Evolutionary conservation across 805 yeast genomes (phyloP).

Genomic region (Jamesozyma spencerorum): DNA sequence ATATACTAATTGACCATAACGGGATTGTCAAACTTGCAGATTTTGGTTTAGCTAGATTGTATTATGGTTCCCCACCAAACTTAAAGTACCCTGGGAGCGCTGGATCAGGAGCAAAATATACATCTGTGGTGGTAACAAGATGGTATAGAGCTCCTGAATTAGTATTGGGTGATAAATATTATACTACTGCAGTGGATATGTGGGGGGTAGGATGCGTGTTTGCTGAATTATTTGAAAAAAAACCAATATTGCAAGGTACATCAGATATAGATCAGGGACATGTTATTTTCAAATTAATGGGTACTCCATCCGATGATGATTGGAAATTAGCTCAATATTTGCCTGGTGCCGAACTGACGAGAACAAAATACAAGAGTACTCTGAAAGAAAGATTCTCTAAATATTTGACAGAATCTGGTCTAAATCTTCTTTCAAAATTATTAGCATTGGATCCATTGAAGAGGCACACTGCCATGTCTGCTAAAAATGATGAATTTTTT

Average conservation of each 20-base stretch:
- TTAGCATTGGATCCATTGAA: conserved; percentile 60
- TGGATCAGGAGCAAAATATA: conserved; percentile 35
- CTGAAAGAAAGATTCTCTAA: conserved; percentile 42
- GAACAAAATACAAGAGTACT: conserved; percentile 30
- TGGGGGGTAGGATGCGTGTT: conserved; percentile 98
- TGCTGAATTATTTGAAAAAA: conserved; percentile 75
- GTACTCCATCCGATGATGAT: conserved; percentile 55
- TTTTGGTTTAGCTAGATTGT: conserved; percentile 83
- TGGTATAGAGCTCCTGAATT: conserved; percentile 98
- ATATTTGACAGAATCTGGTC: conserved; percentile 34
- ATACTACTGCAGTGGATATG: conserved; percentile 91
- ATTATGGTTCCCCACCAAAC: conserved; percentile 53
- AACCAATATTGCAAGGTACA: conserved; percentile 78
- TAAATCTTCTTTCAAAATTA: conserved; percentile 51
- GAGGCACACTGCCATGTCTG: conserved; percentile 73
- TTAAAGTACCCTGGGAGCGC: conserved; percentile 38
- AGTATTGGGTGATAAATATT: conserved; percentile 71
- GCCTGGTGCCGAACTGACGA: conserved; percentile 40
- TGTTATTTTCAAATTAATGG: conserved; percentile 69
- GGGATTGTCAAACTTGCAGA: conserved; percentile 89
- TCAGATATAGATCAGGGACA: conserved; percentile 85
- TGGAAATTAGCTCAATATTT: conserved; percentile 56
- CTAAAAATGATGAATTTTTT: conserved; percentile 64
- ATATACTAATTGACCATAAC: conserved; percentile 63
- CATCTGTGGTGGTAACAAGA: conserved; percentile 81